Base-by-base conservation (phyloP, 345 rosid species). In the Durio zibethinus region DNA sequence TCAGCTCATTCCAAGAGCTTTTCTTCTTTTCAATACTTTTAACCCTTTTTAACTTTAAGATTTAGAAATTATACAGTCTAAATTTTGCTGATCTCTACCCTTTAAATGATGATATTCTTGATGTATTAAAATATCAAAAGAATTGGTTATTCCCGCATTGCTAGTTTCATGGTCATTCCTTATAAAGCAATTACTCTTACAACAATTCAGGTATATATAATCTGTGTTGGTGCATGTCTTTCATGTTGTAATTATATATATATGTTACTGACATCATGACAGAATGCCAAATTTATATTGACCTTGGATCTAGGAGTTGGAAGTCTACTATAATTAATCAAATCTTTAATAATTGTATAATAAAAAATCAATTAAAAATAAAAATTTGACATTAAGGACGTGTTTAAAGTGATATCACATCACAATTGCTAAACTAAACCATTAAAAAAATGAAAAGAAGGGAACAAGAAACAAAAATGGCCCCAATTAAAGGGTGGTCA, bases 401-500 rank as follows among this genome's bases (percentile, higher is more conserved):
- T 38, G 52, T 40, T 68, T 23, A 68, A 68, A 68, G 54, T 43
- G 43, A 43, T 20, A 4, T 65, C 14, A 36, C 31, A n/a, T n/a
- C 10, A 66, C 50, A 40, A 21, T 20, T 3, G 33, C 9, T 40
- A 11, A 21, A 43, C n/a, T 68, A 72, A 72, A 31, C 42, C 5
- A 16, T 27, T 18, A 33, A 52, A 72, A 18, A 53, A 12, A 5
- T 31, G n/a, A 33, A 62, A 21, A 5, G 7, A 72, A 52, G 21
- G n/a, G 33, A 72, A 53, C 18, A 33, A 47, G 40, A 50, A 72
- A 31, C n/a, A 35, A 72, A 33, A 72, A 10, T 20, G 61, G 43
- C 16, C 61, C 75, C 16, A 29, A 33, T 72, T 52, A 52, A 72
- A 33, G 38, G 62, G 48, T 33, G 63, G 45, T 52, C 63, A 72